phyloP scores from a whole-genome alignment of 345 rosid species.

The Camelina sativa region DNA sequence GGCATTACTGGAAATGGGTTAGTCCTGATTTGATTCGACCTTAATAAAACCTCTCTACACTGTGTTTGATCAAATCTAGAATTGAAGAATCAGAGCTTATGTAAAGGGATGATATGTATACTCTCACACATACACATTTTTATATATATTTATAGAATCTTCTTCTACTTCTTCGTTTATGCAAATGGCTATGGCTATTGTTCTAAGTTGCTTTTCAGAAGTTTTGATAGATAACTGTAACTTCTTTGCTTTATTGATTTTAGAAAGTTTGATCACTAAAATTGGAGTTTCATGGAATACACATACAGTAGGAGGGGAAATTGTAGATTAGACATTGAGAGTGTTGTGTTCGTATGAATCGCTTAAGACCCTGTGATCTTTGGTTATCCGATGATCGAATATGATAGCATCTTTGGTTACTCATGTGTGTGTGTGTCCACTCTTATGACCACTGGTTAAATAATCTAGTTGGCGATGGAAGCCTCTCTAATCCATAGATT shows the following conservation, averaged over 20 bases:
- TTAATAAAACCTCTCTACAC: slow-evolving; percentile 26
- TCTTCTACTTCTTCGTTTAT: neutral
- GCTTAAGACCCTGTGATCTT: neutral
- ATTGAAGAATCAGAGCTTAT: slow-evolving; percentile 13
- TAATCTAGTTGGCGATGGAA: neutral
- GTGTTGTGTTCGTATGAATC: neutral
- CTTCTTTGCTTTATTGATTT: neutral
- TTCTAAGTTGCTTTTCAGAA: neutral
- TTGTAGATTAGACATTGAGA: neutral
- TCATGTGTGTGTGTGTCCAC: neutral
- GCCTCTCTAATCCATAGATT: neutral
- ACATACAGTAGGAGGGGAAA: neutral
- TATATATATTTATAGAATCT: neutral
- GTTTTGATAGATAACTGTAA: slow-evolving; percentile 8
- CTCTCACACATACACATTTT: neutral
- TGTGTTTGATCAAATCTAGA: neutral
- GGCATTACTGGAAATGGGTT: slow-evolving; percentile 95
- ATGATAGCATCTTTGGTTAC: neutral
- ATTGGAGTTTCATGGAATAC: neutral
- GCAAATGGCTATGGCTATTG: neutral
- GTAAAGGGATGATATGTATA: neutral
- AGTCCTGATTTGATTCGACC: slow-evolving; percentile 54
- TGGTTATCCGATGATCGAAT: neutral
- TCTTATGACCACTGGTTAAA: neutral
- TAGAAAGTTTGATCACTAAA: neutral